Evolutionary conservation across 148 eudicot genomes (phyloP), one percentile per base, ranked within the genome.

Genomic region (Gaultheria prostrata): DNA sequence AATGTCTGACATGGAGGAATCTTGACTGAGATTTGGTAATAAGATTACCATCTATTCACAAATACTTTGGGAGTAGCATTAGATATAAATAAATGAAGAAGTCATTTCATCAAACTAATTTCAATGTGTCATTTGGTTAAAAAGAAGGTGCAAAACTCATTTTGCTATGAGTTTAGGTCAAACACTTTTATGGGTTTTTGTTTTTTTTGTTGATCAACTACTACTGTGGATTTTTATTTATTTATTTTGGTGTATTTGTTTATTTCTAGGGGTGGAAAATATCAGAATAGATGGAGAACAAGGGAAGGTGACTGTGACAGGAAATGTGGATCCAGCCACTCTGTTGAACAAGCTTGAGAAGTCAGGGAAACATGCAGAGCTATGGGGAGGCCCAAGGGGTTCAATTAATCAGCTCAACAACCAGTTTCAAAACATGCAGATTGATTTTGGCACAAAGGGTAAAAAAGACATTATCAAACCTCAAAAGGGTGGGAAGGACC

Each of bases 241-340:
- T 13, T 20, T 72, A 45, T 8, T 35, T 20, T 18, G 50, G 4
- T 59, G 11, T 21, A n/a, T 63, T 45, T 35, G 6, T 15, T 82
- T 67, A 46, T 57, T 43, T 59, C 3, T 32, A 95, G 98, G 98
- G 48, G 98, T 95, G 32, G 90, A 90, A 80, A 75, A 82, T 0
- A 80, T 70, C 14, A 82, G 28, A 17, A 88, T 95, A 88, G 94
- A 95, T 90, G 84, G 86, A 76, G 93, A 91, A 18, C 95, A 93
- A 73, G 96, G 98, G 86, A 95, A 92, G 80, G 98, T 95, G 54
- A 94, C 92, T 20, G 98, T 95, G 48, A 84, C 91, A 12, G 98
- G 98, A 21, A 85, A 88, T 84, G 97, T 89, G 20, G 98, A 94
- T 86, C 94, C 96, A 53, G 83, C 83, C 43, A 82, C 82, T 35